These are phyloP conservation scores for Glycine tomentella DNA, from an alignment of 306 rosid species.

Conservation along the genomic window DNA sequence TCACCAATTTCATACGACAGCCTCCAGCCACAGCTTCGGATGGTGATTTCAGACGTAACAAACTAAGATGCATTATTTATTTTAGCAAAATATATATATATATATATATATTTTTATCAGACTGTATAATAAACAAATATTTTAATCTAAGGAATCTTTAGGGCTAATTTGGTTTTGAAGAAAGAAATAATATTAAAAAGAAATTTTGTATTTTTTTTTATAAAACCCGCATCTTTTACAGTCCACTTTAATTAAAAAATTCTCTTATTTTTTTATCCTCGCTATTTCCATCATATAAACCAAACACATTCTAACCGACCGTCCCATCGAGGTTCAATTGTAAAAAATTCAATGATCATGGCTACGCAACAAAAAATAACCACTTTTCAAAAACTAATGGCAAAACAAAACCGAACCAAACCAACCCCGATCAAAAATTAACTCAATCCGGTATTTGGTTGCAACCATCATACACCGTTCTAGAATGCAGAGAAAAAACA, in stretches of 20 bases:
- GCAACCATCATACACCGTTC: background rate
- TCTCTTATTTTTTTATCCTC: too few species aligned
- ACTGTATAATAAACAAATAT: background rate
- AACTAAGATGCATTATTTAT: background rate
- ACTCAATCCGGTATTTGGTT: background rate
- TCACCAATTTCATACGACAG: background rate
- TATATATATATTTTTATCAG: background rate
- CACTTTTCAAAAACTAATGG: background rate
- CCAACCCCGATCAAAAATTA: background rate
- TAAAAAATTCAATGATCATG: too few species aligned
- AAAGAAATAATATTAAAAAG: too few species aligned
- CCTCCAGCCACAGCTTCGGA: background rate
- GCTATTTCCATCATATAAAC: too few species aligned
- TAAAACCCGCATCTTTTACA: too few species aligned
- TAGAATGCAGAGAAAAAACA: constrained; percentile 20
- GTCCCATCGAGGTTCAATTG: too few species aligned
- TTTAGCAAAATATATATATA: constrained; percentile 1
- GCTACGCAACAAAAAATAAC: too few species aligned
- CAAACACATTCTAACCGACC: too few species aligned
- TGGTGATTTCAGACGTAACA: background rate
- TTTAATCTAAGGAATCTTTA: background rate
- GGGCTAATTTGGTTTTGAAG: too few species aligned
- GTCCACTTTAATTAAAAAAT: too few species aligned
- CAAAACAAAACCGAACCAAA: background rate
- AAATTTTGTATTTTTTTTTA: too few species aligned